phyloP scores from a whole-genome alignment of 345 rosid genomes.

The Stellera chamaejasme region DNA sequence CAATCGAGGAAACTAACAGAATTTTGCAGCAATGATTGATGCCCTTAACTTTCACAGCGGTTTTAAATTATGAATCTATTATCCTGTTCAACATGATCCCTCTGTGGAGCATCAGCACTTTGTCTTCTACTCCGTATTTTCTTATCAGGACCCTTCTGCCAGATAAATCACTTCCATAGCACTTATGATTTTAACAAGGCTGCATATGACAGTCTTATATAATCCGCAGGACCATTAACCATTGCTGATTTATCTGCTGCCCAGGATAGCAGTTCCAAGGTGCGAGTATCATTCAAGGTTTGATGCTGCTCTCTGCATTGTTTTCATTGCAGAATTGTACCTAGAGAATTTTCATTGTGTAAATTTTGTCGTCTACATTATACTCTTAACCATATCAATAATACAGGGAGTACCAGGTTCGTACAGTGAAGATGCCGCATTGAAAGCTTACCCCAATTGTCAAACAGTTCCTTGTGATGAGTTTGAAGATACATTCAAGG shows the following conservation, averaged over 20 bases:
- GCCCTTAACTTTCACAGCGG: too few species aligned
- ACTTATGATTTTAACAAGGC: too few species aligned
- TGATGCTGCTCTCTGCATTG: slow-evolving; percentile 1
- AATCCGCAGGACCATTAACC: slow-evolving; percentile 38
- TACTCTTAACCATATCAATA: slow-evolving; percentile 1
- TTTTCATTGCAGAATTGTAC: background rate
- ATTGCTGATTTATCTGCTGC: slow-evolving; percentile 32
- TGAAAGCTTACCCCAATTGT: slow-evolving; percentile 56
- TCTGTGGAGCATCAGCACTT: too few species aligned
- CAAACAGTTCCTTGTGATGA: slow-evolving; percentile 50
- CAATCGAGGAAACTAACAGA: too few species aligned
- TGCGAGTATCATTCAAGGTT: slow-evolving; percentile 51
- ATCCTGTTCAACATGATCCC: too few species aligned
- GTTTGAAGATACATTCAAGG: slow-evolving; percentile 57
- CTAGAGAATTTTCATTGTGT: background rate
- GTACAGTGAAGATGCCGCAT: slow-evolving; percentile 51
- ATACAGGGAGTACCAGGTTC: slow-evolving; percentile 50
- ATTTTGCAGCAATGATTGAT: too few species aligned
- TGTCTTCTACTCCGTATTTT: too few species aligned
- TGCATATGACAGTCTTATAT: background rate
- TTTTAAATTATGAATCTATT: too few species aligned
- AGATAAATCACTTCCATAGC: too few species aligned
- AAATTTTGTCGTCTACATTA: background rate
- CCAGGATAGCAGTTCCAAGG: slow-evolving; percentile 21
- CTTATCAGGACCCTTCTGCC: too few species aligned